These are phyloP conservation scores for Rosa chinensis DNA, from an alignment of 306 rosid species.

Conservation along the genomic window DNA sequence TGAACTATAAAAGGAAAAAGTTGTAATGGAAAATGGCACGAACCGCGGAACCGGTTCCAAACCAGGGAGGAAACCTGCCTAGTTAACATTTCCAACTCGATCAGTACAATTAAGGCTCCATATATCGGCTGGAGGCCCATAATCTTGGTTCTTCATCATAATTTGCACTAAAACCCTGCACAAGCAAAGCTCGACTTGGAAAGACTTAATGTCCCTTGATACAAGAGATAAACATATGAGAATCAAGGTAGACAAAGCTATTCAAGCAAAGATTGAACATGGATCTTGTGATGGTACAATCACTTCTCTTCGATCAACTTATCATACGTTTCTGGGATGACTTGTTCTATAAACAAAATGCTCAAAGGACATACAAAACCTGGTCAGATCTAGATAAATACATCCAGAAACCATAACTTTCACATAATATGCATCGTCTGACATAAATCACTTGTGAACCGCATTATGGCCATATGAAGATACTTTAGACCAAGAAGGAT, in stretches of 20 bases:
- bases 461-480: slow-evolving; percentile 68
- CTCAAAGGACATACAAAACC: not conserved
- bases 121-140: slow-evolving; percentile 87
- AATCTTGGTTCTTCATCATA: slow-evolving; percentile 52
- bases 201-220: too few species aligned
- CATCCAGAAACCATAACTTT: not conserved
- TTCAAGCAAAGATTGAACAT: too few species aligned
- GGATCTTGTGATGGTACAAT: too few species aligned
- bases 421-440: not conserved
- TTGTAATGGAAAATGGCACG: slow-evolving; percentile 22
- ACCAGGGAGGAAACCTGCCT: slow-evolving; percentile 53
- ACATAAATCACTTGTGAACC: slow-evolving; percentile 67
- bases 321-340: not conserved
- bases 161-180: slow-evolving; percentile 67
- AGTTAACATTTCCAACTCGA: slow-evolving; percentile 73
- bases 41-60: slow-evolving; percentile 47
- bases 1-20: slow-evolving; percentile 6
- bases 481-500: slow-evolving; percentile 78
- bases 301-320: too few species aligned
- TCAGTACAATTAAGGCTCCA: slow-evolving; percentile 99
- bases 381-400: not conserved
- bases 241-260: too few species aligned
- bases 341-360: not conserved
- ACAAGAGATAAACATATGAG: too few species aligned
- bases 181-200: too few species aligned